phyloP scores from a whole-genome alignment of 2,329 filamentous ascomycete genomes.

The Xenoacremonium recifei region DNA sequence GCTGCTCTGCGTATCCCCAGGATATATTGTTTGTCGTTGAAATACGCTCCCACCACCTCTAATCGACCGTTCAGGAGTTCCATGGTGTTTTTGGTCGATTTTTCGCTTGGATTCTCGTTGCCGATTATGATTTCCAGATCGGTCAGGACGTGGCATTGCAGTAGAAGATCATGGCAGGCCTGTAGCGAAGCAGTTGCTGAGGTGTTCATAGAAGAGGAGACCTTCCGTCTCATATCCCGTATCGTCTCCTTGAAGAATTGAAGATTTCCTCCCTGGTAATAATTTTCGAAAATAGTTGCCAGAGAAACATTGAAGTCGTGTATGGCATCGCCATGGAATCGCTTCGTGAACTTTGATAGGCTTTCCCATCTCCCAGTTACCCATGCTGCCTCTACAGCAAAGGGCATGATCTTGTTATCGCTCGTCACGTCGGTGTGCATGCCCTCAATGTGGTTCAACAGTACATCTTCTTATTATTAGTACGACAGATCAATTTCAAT shows the following conservation, averaged over 20 bases:
- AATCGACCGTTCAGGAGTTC: constrained; percentile 66
- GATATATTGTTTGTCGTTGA: constrained; percentile 90
- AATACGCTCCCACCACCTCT: constrained; percentile 85
- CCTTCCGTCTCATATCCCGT: constrained; percentile 62
- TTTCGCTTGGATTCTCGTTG: constrained; percentile 41
- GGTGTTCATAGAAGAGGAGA: constrained; percentile 72
- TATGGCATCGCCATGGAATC: constrained; percentile 47
- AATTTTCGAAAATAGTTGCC: constrained; percentile 56
- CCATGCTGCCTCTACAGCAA: constrained; percentile 91
- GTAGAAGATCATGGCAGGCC: constrained; percentile 78
- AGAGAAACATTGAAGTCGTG: constrained; percentile 80
- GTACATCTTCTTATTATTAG: constrained; percentile 58
- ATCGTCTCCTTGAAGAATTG: constrained; percentile 57
- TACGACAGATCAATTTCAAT: neutral
- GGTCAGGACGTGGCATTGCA: constrained; percentile 82
- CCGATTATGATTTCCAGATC: constrained; percentile 79
- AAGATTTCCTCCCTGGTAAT: constrained; percentile 53
- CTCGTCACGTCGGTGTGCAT: constrained; percentile 57
- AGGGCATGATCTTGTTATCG: constrained; percentile 68
- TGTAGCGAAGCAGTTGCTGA: constrained; percentile 79
- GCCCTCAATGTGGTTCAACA: constrained; percentile 82
- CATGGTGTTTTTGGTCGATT: constrained; percentile 33
- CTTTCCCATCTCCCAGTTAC: constrained; percentile 79
- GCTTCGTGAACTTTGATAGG: constrained; percentile 63
- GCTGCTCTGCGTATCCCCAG: constrained; percentile 81